A percentile compares a stretch with the other conserved stretches of the same genome.
These are phyloP conservation scores for Pleurotus salmoneostramineus DNA, from an alignment of 768 basidiomycete species.

Conservation along the genomic window DNA sequence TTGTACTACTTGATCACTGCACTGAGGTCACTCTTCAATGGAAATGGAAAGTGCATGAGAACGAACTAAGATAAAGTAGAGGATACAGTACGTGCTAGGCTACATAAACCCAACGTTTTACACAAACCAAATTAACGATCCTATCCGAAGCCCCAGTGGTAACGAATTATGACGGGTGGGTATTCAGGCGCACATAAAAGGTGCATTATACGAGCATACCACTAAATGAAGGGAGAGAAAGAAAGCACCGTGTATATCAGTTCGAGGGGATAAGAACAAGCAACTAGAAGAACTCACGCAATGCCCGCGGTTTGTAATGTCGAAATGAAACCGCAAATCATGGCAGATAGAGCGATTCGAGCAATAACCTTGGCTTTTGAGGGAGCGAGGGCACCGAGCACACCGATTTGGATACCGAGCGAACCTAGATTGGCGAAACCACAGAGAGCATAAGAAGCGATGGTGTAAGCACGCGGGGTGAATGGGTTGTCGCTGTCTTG, in stretches of 20 bases:
- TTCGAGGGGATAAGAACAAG: not conserved
- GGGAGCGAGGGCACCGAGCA: constrained; percentile 66
- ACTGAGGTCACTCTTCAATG: not conserved
- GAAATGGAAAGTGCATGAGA: not conserved
- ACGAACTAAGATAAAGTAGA: not conserved
- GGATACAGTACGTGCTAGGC: not conserved
- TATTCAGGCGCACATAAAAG: not conserved
- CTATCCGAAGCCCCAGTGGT: not conserved
- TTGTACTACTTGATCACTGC: not conserved
- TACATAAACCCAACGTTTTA: not conserved
- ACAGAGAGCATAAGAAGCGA: constrained; percentile 84
- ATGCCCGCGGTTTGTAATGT: constrained; percentile 59
- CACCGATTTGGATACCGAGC: constrained; percentile 83
- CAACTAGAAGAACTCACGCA: constrained; percentile 35
- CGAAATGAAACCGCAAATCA: constrained; percentile 68
- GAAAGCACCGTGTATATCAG: not conserved
- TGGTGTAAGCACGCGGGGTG: constrained; percentile 71
- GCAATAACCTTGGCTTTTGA: constrained; percentile 69
- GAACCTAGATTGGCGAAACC: constrained; percentile 89
- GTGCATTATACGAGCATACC: constrained; percentile 4
- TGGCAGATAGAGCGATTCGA: constrained; percentile 60
- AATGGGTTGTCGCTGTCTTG: constrained; percentile 46
- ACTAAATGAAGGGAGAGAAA: not conserved
- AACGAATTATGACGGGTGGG: not conserved
- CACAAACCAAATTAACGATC: not conserved